Evolutionary conservation across 2,329 filamentous ascomycete species (phyloP).

Genomic region (Epichloe brachyelytri): DNA sequence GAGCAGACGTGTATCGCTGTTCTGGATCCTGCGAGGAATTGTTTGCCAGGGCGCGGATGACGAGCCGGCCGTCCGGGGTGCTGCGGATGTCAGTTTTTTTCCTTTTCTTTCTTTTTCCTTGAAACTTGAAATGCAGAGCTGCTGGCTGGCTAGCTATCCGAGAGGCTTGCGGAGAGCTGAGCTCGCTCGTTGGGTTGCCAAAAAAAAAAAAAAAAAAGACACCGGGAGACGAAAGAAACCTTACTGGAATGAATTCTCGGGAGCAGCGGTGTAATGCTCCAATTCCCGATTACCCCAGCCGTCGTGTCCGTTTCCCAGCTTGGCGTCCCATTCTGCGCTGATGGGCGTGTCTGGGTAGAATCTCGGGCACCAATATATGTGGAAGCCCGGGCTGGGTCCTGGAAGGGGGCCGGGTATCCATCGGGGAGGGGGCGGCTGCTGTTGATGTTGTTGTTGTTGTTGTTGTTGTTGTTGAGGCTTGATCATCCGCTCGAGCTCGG

Average conservation of each 20-base stretch:
- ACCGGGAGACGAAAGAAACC: not conserved
- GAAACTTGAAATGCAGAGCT: too few species aligned
- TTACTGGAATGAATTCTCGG: constrained; percentile 39
- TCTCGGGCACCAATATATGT: constrained; percentile 38
- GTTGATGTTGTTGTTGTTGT: not conserved
- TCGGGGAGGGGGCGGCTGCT: constrained; percentile 9
- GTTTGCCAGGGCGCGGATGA: constrained; percentile 37
- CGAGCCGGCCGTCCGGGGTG: constrained; percentile 35
- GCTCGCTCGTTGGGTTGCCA: not conserved
- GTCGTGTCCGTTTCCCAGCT: constrained; percentile 40
- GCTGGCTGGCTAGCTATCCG: too few species aligned
- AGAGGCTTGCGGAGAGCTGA: too few species aligned
- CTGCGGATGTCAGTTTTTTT: constrained; percentile 10
- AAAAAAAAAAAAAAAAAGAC: not conserved
- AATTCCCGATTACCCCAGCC: constrained; percentile 51
- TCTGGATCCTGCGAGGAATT: constrained; percentile 19
- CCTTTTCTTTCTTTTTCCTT: too few species aligned
- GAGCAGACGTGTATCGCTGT: constrained; percentile 39
- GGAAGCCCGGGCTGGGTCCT: constrained; percentile 4
- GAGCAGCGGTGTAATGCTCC: constrained; percentile 39
- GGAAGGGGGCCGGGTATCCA: constrained; percentile 8
- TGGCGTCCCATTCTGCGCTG: constrained; percentile 38
- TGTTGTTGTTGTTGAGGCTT: constrained; percentile 12
- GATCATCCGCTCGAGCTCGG: constrained; percentile 24
- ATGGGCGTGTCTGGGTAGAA: constrained; percentile 35